phyloP scores from a whole-genome alignment of 2,329 filamentous ascomycete genomes.

The Hypomyces rosellus region DNA sequence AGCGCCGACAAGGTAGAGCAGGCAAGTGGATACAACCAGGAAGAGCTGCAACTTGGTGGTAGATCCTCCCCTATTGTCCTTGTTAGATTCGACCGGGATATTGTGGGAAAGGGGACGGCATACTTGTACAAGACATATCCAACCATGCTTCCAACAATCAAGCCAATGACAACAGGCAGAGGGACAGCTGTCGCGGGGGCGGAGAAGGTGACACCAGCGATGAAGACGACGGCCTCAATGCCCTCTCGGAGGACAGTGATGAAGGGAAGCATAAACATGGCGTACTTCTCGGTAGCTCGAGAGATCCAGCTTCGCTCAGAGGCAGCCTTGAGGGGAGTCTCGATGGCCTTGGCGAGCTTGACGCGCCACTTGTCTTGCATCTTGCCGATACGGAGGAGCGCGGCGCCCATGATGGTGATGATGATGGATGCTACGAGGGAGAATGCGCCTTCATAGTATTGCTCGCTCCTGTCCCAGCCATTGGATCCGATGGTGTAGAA shows the following conservation, averaged over 20 bases:
- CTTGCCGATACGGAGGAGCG: slow-evolving; percentile 73
- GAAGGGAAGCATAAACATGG: slow-evolving; percentile 82
- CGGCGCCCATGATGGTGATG: slow-evolving; percentile 75
- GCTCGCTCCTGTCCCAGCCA: slow-evolving; percentile 60
- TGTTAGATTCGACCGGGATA: neutral
- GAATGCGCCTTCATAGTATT: slow-evolving; percentile 78
- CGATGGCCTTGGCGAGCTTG: slow-evolving; percentile 68
- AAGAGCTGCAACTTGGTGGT: slow-evolving; percentile 57
- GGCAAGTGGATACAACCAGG: slow-evolving; percentile 73
- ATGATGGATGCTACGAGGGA: slow-evolving; percentile 68
- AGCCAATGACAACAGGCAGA: slow-evolving; percentile 65
- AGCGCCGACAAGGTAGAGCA: slow-evolving; percentile 78
- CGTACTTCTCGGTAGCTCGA: slow-evolving; percentile 66
- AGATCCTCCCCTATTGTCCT: slow-evolving; percentile 33
- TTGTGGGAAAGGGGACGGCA: slow-evolving; percentile 25
- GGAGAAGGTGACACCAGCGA: slow-evolving; percentile 75
- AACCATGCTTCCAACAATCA: slow-evolving; percentile 59
- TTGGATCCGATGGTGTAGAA: slow-evolving; percentile 64
- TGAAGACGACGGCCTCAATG: slow-evolving; percentile 79
- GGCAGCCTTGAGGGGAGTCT: slow-evolving; percentile 42
- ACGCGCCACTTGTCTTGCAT: slow-evolving; percentile 82
- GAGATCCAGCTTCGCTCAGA: slow-evolving; percentile 45
- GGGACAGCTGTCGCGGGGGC: slow-evolving; percentile 72
- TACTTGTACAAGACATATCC: slow-evolving; percentile 76
- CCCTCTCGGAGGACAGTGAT: slow-evolving; percentile 83